Evolutionary conservation across 176 grass and related monocot genomes (phyloP), one percentile per base, ranked within the genome.

Genomic region (Triticum monococcum): DNA sequence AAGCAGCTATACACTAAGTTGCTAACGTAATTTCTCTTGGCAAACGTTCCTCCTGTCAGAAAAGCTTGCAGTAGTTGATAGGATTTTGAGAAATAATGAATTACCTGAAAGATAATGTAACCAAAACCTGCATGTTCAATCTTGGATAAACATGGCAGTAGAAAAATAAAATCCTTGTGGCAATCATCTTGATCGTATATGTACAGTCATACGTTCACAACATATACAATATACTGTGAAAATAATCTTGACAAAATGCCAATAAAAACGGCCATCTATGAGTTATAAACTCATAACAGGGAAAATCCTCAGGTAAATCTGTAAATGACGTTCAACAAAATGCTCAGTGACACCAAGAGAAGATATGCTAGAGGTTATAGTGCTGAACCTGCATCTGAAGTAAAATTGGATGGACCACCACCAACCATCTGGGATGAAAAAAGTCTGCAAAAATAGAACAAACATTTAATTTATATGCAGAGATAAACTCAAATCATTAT

Each of bases 121-220:
- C 60, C 40, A 67, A 67, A 67, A 81, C 10, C 17, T 67, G 5
- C 62, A 68, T 23, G 28, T 81, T n/a, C 43, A 81, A 13, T 50
- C 5, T 68, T 22, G 79, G 61, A 68, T 81, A 81, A 68, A 81
- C 28, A 81, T 30, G 79, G 18, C 25, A 50, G 43, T 75, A 18
- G 72, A 50, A 75, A 75, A 75, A 46, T 25, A 75, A 28, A 75
- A 18, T 50, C 23, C 71, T 74, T 74, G 71, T 74, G 7, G 61
- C n/a, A 74, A 31, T 31, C 62, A 80, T 22, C 36, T 41, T 64
- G 23, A 64, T 79, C 14, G 5, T 41, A 64, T 64, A 26, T n/a
- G 2, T 43, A 72, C 22, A 40, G 30, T 78, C 31, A 20, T 26
- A 79, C n/a, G 26, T 64, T 80, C 36, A 79, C 78, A 43, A 64